These are phyloP conservation scores for Hypomontagnella monticulosa DNA, from an alignment of 495 filamentous ascomycete species.

Conservation along the genomic window DNA sequence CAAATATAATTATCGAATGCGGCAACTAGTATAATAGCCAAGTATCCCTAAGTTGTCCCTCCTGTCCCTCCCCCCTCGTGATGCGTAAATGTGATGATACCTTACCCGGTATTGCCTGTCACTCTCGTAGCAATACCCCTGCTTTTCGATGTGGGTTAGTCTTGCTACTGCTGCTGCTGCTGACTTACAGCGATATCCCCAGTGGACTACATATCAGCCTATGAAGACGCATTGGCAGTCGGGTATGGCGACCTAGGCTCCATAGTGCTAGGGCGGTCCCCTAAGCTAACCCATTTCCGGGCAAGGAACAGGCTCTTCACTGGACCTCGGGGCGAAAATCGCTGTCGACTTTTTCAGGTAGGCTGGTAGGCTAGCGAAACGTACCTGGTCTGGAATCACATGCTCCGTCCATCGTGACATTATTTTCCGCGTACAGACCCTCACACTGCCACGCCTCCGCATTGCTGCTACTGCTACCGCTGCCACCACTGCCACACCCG, in stretches of 20 bases:
- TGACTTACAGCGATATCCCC: conserved; percentile 22
- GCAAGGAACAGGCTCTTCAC: too few relatives aligned
- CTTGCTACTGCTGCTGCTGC: conserved; percentile 5
- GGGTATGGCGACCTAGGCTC: neutral
- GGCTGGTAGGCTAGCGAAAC: neutral
- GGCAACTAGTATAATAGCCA: too few relatives aligned
- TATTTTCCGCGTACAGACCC: neutral
- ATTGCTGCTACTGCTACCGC: neutral
- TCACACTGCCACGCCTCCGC: neutral
- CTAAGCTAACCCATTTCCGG: neutral
- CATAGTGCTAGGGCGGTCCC: neutral
- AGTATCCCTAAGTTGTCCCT: too few relatives aligned
- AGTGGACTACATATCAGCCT: conserved; percentile 1
- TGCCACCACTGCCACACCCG: neutral
- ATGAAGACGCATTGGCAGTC: conserved; percentile 5
- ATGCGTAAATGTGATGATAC: neutral
- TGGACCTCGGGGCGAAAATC: neutral
- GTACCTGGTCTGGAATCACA: conserved; percentile 27
- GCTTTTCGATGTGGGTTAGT: neutral
- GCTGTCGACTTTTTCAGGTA: neutral
- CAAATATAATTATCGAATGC: too few relatives aligned
- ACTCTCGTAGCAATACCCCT: neutral
- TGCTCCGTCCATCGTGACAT: conserved; percentile 39
- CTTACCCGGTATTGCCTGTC: too few relatives aligned
- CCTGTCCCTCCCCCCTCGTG: neutral